phyloP scores from a whole-genome alignment of 164 flowering plant species.

The Magnolia changhungtana region DNA sequence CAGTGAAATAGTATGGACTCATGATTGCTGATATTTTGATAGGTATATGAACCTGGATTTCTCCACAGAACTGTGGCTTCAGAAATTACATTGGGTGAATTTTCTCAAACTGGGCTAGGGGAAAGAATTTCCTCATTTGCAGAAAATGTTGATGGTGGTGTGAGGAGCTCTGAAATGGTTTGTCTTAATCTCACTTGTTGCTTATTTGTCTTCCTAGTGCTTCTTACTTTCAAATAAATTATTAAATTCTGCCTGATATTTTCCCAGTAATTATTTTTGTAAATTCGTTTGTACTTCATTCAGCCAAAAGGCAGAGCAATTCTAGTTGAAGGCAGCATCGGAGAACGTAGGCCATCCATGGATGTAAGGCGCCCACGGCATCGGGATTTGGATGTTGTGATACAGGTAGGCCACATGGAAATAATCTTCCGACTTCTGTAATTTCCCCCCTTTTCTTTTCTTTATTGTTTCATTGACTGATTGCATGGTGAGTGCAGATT shows the following conservation, averaged over 20 bases:
- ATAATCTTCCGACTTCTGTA: not conserved
- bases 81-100: conserved; percentile 20
- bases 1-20: not conserved
- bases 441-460: not conserved
- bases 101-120: conserved; percentile 11
- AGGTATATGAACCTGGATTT: conserved; percentile 26
- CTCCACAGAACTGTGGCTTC: conserved; percentile 12
- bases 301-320: conserved; percentile 62
- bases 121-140: conserved; percentile 15
- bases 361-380: conserved; percentile 35
- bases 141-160: conserved; percentile 17
- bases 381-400: conserved; percentile 65
- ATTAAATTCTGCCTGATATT: not conserved
- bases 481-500: conserved; percentile 34
- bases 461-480: conserved; percentile 3
- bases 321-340: conserved; percentile 47
- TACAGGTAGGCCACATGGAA: conserved; percentile 37
- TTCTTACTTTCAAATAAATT: not conserved
- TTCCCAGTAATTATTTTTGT: not conserved
- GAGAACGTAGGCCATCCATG: conserved; percentile 53
- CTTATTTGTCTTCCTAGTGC: not conserved
- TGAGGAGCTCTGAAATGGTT: conserved; percentile 24
- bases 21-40: not conserved
- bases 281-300: conserved; percentile 7
- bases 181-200: conserved; percentile 2